Percentiles rank a stretch among this genome's conserved stretches.
Evolutionary conservation across 345 rosid genomes (phyloP).

Genomic region (Eutrema yunnanense): DNA sequence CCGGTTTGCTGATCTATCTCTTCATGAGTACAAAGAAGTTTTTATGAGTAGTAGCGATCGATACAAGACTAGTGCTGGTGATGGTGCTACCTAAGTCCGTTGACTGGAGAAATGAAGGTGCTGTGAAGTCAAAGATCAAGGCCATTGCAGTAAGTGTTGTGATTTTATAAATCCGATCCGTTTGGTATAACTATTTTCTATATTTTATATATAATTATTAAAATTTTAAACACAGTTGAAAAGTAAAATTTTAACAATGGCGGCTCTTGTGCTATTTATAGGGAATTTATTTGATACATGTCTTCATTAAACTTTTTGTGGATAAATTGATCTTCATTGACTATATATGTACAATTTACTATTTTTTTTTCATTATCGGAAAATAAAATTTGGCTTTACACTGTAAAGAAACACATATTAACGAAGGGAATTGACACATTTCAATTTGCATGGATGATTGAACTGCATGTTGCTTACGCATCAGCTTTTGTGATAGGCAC

Average conservation of each 20-base stretch:
- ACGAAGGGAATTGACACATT: conserved; percentile 2
- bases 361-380: not conserved
- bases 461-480: conserved; percentile 21
- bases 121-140: conserved; percentile 78
- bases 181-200: too few relatives aligned
- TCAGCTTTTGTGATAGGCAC: conserved; percentile 9
- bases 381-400: not conserved
- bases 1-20: conserved; percentile 59
- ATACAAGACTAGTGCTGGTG: conserved; percentile 30
- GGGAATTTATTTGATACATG: not conserved
- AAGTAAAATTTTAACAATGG: not conserved
- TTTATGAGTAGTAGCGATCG: conserved; percentile 24
- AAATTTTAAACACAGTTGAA: not conserved
- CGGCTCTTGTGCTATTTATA: not conserved
- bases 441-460: conserved; percentile 19
- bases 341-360: not conserved
- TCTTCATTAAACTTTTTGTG: not conserved
- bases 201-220: not conserved
- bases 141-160: conserved; percentile 36
- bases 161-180: not conserved
- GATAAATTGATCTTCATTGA: not conserved
- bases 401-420: not conserved
- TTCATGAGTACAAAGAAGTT: conserved; percentile 39
- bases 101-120: conserved; percentile 85
- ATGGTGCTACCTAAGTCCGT: conserved; percentile 52